These are phyloP conservation scores for Globisporangium recalcitrans DNA, from an alignment of 352 stramenopile species.

Conservation along the genomic window DNA sequence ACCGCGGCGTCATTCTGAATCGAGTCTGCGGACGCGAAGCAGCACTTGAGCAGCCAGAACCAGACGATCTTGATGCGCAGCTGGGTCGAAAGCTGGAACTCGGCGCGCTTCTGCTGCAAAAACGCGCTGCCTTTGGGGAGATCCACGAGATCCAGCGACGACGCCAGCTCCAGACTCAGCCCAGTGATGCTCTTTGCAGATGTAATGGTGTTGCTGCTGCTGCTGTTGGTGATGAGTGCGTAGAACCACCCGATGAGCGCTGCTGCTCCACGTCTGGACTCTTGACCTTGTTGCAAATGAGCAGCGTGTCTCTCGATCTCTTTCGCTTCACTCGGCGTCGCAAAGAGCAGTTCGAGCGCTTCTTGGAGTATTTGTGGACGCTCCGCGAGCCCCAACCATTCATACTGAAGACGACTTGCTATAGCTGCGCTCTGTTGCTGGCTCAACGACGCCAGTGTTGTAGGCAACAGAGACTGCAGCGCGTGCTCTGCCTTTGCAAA, in stretches of 20 bases:
- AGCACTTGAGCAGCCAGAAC: constrained; percentile 50
- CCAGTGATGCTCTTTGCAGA: constrained; percentile 18
- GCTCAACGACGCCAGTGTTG: neutral
- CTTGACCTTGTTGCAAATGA: neutral
- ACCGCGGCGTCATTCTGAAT: constrained; percentile 5
- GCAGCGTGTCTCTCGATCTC: neutral
- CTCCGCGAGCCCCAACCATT: constrained; percentile 23
- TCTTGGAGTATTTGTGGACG: constrained; percentile 15
- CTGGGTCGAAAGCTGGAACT: constrained; percentile 26
- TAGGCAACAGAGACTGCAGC: neutral
- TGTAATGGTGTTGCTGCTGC: neutral
- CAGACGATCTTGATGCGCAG: constrained; percentile 45
- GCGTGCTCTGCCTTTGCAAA: neutral
- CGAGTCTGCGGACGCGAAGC: neutral
- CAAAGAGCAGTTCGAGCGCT: constrained; percentile 20
- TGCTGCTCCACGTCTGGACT: constrained; percentile 9
- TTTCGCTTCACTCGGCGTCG: neutral
- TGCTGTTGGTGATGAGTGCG: constrained; percentile 14
- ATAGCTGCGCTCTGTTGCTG: neutral
- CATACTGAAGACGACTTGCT: constrained; percentile 1
- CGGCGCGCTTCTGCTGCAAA: constrained; percentile 35
- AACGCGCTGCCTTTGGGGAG: constrained; percentile 26
- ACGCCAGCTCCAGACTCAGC: constrained; percentile 20
- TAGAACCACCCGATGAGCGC: constrained; percentile 51
- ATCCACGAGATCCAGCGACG: constrained; percentile 19